A percentile compares a stretch with the other conserved stretches of the same genome.
phyloP scores from a whole-genome alignment of 495 filamentous ascomycete genomes.

The Podospora bellae-mahoneyi region DNA sequence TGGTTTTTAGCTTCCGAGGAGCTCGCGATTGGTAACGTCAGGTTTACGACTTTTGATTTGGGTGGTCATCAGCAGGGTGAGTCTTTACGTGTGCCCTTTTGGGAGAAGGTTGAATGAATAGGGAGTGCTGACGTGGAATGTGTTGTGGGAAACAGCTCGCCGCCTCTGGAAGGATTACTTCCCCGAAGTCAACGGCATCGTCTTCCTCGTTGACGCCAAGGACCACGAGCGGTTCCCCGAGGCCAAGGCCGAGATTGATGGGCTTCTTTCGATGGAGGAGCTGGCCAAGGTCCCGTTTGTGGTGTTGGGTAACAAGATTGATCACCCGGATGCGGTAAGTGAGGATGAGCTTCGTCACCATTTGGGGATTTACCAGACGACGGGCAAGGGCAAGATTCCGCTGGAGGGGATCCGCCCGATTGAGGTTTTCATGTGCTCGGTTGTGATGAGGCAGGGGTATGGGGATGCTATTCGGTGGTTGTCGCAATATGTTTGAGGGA shows the following conservation, averaged over 20 bases:
- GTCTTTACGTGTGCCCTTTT: constrained; percentile 18
- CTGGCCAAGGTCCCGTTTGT: constrained; percentile 90
- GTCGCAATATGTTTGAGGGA: constrained; percentile 67
- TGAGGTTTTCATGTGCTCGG: constrained; percentile 98
- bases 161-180: constrained; percentile 98
- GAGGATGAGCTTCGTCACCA: constrained; percentile 92
- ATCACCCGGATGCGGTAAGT: constrained; percentile 89
- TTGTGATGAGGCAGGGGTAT: constrained; percentile 94
- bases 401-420: constrained; percentile 93
- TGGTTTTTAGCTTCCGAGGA: constrained; percentile 75
- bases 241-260: constrained; percentile 94
- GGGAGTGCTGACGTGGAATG: not conserved
- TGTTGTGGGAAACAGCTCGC: constrained; percentile 58
- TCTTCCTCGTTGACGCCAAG: constrained; percentile 97
- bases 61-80: constrained; percentile 95
- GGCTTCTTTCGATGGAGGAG: constrained; percentile 90
- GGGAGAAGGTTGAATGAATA: not conserved
- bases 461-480: constrained; percentile 78
- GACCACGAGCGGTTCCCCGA: constrained; percentile 91
- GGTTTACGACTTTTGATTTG: constrained; percentile 96
- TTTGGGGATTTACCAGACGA: constrained; percentile 91
- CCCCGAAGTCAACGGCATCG: constrained; percentile 96
- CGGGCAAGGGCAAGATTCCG: constrained; percentile 95
- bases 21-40: constrained; percentile 90
- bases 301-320: constrained; percentile 97